Evolutionary conservation across 768 basidiomycete genomes (phyloP).

Genomic region (Pisolithus tinctorius): DNA sequence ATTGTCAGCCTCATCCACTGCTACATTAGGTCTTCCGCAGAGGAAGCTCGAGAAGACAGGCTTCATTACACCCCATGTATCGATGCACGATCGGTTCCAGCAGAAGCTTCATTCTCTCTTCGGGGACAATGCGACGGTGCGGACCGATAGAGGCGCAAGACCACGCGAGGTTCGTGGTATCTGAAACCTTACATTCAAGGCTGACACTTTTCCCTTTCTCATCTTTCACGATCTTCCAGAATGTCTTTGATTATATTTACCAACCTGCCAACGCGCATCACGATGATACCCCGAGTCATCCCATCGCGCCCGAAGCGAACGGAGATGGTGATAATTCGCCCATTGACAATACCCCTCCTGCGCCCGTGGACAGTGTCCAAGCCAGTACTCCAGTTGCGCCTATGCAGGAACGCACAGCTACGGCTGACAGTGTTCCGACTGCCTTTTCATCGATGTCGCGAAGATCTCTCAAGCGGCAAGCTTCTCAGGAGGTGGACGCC

Average conservation of each 20-base stretch:
- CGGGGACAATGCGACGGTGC: conserved; percentile 15
- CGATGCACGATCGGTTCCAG: conserved; percentile 15
- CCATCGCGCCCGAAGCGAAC: neutral
- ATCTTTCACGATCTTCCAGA: neutral
- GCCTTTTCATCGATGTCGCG: neutral
- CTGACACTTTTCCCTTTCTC: neutral
- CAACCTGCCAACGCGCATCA: neutral
- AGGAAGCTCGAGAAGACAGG: neutral
- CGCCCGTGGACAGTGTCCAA: neutral
- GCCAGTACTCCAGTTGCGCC: neutral
- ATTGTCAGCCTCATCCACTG: neutral
- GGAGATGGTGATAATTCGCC: neutral
- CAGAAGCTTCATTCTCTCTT: conserved; percentile 14
- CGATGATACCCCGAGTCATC: neutral
- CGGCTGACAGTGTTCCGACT: neutral
- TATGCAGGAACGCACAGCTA: neutral
- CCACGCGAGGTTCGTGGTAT: conserved; percentile 15
- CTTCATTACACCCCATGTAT: conserved; percentile 9
- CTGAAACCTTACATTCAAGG: no score
- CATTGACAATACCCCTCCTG: neutral
- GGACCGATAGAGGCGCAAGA: conserved; percentile 14
- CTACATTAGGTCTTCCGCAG: neutral
- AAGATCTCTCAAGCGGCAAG: neutral
- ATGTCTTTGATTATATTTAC: neutral
- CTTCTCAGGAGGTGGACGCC: neutral